Base-by-base conservation (phyloP, 805 yeast species). In the Kuraishia piskuri region DNA sequence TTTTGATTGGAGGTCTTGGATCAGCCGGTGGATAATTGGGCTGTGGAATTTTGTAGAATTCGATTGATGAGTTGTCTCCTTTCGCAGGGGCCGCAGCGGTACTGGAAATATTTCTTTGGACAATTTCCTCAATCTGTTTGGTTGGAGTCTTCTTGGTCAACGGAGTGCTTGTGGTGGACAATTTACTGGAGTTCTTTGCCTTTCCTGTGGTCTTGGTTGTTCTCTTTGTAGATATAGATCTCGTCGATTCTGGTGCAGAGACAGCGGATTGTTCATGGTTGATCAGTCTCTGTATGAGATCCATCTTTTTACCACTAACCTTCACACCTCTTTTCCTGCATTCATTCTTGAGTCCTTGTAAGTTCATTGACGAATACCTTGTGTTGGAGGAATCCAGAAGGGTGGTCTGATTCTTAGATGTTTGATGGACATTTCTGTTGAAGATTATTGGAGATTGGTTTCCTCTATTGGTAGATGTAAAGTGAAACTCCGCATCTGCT, bases 271-370 rank as follows among this genome's bases (percentile, higher is more conserved):
- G 47, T 19, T 57, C 60, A 48, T 19, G 21, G 37, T 57, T 57
- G 8, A 59, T 50, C 47, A 70, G 54, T 57, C 74, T 61, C 54
- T 69, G 71, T 23, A 83, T 72, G 22, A 84, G 67, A 26, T 84
- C 88, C 9, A 75, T 65, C 61, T 84, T 84, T 50, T 74, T 73
- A 14, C 90, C 90, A n/a, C 80, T 68, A 0, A 83, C 76, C 59
- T 77, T 80, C 55, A 84, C 64, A 0, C 88, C 87, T 56, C 84
- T 74, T 54, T 68, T 70, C 54, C 78, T 77, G 63, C 88, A 82
- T 62, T 84, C 88, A 52, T 63, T 64, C 61, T 79, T 82, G 58
- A 84, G 71, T 1, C 79, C 72, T 52, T 78, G 76, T 45, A 83
- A 68, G 47, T 80, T 79, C 79, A 82, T 76, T 25, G 68, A 62